A percentile compares a stretch with the other conserved stretches of the same genome.
Evolutionary conservation across 805 yeast species (phyloP).

Genomic region (Kuraishia ogatae): DNA sequence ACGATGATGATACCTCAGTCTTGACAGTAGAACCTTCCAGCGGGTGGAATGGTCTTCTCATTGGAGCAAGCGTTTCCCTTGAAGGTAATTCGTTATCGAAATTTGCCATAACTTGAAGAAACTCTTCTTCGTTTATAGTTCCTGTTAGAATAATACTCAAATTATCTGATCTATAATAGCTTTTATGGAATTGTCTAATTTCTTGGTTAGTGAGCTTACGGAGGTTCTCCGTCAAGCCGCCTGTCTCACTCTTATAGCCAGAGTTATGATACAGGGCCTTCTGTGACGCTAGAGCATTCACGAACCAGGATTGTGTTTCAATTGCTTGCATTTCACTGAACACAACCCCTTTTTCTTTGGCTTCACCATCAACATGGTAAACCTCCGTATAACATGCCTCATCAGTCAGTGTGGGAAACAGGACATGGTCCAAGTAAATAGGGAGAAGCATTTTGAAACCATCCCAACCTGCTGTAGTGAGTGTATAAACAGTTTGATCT

Average conservation of each 20-base stretch:
- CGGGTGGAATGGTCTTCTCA: conserved; percentile 55
- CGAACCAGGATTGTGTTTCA: conserved; percentile 69
- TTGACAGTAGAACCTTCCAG: conserved; percentile 33
- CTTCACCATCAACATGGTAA: conserved; percentile 86
- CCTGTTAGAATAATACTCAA: conserved; percentile 82
- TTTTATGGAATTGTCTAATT: conserved; percentile 67
- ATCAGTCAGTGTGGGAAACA: conserved; percentile 80
- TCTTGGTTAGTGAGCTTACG: conserved; percentile 64
- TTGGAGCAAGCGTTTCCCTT: conserved; percentile 23
- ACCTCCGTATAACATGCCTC: conserved; percentile 92
- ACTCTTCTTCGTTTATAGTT: conserved; percentile 65
- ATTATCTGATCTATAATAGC: conserved; percentile 74
- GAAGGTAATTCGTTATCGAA: conserved; percentile 53
- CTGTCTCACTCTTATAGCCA: conserved; percentile 91
- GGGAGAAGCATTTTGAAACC: conserved; percentile 83
- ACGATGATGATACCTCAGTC: too few relatives aligned
- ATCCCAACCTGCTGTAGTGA: conserved; percentile 93
- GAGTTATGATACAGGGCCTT: conserved; percentile 49
- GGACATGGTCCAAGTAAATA: conserved; percentile 79
- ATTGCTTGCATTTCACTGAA: conserved; percentile 96
- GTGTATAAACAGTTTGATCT: conserved; percentile 90
- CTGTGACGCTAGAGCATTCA: conserved; percentile 51
- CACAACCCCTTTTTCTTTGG: conserved; percentile 92
- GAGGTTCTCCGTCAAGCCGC: conserved; percentile 76
- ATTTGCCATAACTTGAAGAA: conserved; percentile 46